Conservation (phyloP, 768 basidiomycete species). For the Tricholomella constricta region DNA sequence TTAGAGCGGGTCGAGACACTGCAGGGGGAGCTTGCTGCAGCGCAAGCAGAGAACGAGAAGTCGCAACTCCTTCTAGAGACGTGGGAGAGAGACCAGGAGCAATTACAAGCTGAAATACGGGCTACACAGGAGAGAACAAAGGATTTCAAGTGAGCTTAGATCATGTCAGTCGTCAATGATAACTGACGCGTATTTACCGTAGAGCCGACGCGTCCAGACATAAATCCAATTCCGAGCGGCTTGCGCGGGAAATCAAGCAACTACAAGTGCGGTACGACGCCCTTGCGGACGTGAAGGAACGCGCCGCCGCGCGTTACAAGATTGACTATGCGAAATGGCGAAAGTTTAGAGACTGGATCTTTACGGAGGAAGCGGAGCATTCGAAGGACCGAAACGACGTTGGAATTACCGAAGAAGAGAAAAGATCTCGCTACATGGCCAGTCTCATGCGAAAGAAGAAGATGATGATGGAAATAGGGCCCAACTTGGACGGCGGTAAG, state of each 20-base stretch:
- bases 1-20: conserved; percentile 35
- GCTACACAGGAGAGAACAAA: background rate
- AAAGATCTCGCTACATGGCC: conserved; percentile 21
- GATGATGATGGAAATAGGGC: conserved; percentile 24
- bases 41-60: too few species aligned
- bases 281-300: conserved; percentile 43
- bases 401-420: conserved; percentile 30
- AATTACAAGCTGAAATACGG: background rate
- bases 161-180: too few species aligned
- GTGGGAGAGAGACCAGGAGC: background rate
- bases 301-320: conserved; percentile 49
- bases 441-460: conserved; percentile 24
- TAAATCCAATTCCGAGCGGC: conserved; percentile 3
- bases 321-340: conserved; percentile 57
- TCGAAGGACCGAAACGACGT: conserved; percentile 26
- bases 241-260: conserved; percentile 30
- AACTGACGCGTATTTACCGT: conserved; percentile 1
- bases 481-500: conserved; percentile 12
- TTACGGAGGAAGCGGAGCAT: conserved; percentile 33
- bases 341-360: conserved; percentile 45
- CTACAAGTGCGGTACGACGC: conserved; percentile 47
- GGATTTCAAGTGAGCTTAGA: conserved; percentile 12
- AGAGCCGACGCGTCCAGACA: too few species aligned
- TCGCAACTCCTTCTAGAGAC: too few species aligned
- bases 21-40: conserved; percentile 34